A percentile compares a stretch with the other conserved stretches of the same genome.
Conservation (phyloP, 2,329 filamentous ascomycete genomes). For the Aspergillus pseudoglaucus region DNA sequence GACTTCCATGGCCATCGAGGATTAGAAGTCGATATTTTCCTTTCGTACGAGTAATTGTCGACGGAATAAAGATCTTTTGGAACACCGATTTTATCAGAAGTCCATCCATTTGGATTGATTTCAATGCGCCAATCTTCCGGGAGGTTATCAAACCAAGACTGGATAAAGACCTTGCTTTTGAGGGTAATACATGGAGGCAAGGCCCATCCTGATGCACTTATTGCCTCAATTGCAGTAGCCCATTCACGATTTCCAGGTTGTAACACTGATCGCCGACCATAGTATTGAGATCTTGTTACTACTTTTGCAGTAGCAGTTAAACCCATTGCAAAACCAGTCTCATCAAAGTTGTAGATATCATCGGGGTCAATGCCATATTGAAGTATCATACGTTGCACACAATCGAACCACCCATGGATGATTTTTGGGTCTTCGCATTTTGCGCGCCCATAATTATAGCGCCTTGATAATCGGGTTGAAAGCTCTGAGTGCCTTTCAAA, state of each 20-base stretch:
- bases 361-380: no score
- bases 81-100: conserved; percentile 28
- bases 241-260: no score
- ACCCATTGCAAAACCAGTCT: conserved; percentile 2
- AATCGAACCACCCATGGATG: conserved; percentile 5
- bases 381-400: no score
- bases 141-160: conserved; percentile 4
- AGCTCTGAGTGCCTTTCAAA: background rate
- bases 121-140: conserved; percentile 2
- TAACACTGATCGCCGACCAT: conserved; percentile 2
- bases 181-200: conserved; percentile 5
- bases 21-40: background rate
- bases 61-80: conserved; percentile 27
- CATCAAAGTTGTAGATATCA: conserved; percentile 8
- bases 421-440: conserved; percentile 1
- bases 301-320: conserved; percentile 1
- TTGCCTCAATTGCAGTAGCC: no score
- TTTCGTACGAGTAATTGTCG: conserved; percentile 14
- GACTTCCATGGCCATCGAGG: background rate
- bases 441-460: conserved; percentile 1
- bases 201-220: no score
- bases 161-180: conserved; percentile 5
- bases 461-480: background rate
- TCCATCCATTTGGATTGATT: conserved; percentile 26
- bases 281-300: no score